Conservation (phyloP, 148 eudicot species). For the Linanthus parryae region DNA sequence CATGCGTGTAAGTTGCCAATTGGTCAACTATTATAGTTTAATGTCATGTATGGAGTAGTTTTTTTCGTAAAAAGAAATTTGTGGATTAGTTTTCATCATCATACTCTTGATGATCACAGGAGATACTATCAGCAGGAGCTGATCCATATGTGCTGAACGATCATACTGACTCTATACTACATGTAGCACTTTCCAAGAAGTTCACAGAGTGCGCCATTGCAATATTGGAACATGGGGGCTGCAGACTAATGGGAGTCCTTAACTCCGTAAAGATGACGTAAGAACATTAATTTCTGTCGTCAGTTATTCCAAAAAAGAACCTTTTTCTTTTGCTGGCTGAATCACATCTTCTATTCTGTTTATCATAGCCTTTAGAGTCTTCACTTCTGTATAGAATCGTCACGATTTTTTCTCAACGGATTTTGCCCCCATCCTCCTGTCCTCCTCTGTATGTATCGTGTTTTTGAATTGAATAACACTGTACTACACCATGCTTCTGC, state of each 20-base stretch:
- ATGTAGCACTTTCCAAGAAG: constrained; percentile 77
- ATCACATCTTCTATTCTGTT: too few species aligned
- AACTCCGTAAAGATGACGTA: constrained; percentile 75
- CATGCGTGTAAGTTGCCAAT: constrained; percentile 64
- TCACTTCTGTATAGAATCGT: too few species aligned
- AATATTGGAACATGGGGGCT: constrained; percentile 78
- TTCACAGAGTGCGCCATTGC: constrained; percentile 79
- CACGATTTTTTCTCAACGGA: too few species aligned
- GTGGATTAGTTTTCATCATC: too few species aligned
- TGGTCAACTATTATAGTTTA: neutral
- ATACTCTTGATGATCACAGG: constrained; percentile 40
- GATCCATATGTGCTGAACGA: constrained; percentile 85
- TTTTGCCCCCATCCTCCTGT: too few species aligned
- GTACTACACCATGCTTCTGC: too few species aligned
- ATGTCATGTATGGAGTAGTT: neutral
- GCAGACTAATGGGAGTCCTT: constrained; percentile 58
- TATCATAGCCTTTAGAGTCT: too few species aligned
- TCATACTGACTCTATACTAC: constrained; percentile 84
- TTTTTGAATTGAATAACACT: too few species aligned
- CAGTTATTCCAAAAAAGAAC: too few species aligned
- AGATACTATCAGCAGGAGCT: constrained; percentile 75
- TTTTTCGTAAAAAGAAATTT: neutral
- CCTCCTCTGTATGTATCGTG: too few species aligned
- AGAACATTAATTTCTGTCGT: too few species aligned
- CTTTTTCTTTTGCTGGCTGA: neutral